Evolutionary conservation across 1,284 basidiomycete species (phyloP).

Genomic region (Heterobasidion annosum): DNA sequence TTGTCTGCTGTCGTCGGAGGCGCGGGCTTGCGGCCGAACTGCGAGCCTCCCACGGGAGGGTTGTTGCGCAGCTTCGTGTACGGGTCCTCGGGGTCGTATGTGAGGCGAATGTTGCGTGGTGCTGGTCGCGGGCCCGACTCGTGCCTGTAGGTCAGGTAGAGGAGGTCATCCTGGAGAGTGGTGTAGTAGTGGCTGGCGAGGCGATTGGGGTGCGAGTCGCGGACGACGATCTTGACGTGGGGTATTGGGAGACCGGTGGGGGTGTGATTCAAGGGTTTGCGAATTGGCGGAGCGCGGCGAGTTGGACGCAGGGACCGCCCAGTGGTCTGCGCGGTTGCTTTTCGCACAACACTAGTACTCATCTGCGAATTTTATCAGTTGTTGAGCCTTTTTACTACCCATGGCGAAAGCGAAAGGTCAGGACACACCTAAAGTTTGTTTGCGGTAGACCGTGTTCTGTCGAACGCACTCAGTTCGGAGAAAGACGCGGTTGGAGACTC

Average conservation of each 20-base stretch:
- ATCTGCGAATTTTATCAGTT: neutral
- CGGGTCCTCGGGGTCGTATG: slow-evolving; percentile 72
- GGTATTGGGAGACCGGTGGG: slow-evolving; percentile 53
- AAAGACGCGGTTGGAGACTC: neutral
- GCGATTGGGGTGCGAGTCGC: slow-evolving; percentile 71
- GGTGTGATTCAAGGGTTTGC: slow-evolving; percentile 38
- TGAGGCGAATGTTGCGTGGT: slow-evolving; percentile 51
- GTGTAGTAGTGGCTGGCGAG: slow-evolving; percentile 80
- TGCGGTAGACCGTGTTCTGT: neutral
- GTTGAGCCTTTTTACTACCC: neutral
- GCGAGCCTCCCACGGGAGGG: slow-evolving; percentile 65
- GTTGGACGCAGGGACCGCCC: neutral
- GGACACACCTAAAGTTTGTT: neutral
- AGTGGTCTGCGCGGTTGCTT: neutral
- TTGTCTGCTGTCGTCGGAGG: slow-evolving; percentile 57
- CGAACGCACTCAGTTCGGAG: neutral
- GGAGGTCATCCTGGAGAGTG: slow-evolving; percentile 78
- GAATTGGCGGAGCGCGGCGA: slow-evolving; percentile 22
- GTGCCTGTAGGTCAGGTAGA: slow-evolving; percentile 95
- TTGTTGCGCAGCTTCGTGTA: slow-evolving; percentile 72
- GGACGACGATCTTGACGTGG: slow-evolving; percentile 51
- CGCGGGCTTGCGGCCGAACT: slow-evolving; percentile 55
- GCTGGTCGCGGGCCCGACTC: slow-evolving; percentile 41
- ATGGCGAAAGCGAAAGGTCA: neutral
- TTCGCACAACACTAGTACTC: neutral